Evolutionary conservation across 495 filamentous ascomycete genomes (phyloP).

Genomic region (Hypomontagnella monticulosa): DNA sequence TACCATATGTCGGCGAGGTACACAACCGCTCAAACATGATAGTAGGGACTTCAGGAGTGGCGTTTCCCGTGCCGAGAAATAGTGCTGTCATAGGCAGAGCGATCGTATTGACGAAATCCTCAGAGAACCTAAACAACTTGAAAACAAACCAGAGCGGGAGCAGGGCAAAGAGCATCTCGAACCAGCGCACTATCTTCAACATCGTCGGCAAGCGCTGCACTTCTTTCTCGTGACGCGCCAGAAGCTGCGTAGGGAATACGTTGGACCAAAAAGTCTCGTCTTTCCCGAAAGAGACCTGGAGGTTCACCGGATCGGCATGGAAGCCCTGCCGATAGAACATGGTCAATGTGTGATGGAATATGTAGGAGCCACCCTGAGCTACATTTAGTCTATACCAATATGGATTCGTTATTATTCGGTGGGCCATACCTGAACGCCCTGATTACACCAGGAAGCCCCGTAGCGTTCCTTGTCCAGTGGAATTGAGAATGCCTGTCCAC

Average conservation of each 20-base stretch:
- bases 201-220: slow-evolving; percentile 72
- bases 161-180: slow-evolving; percentile 75
- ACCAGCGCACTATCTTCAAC: slow-evolving; percentile 73
- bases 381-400: not conserved
- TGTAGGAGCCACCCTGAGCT: slow-evolving; percentile 72
- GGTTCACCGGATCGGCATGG: slow-evolving; percentile 72
- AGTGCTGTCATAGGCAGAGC: slow-evolving; percentile 77
- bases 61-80: slow-evolving; percentile 82
- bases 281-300: slow-evolving; percentile 86
- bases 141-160: slow-evolving; percentile 77
- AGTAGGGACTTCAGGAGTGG: slow-evolving; percentile 78
- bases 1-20: slow-evolving; percentile 74
- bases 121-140: slow-evolving; percentile 74
- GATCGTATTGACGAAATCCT: slow-evolving; percentile 78
- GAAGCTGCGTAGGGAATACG: slow-evolving; percentile 74
- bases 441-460: slow-evolving; percentile 81
- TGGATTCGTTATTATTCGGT: not conserved
- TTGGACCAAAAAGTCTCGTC: slow-evolving; percentile 83
- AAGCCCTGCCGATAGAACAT: slow-evolving; percentile 78
- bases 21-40: slow-evolving; percentile 81
- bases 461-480: slow-evolving; percentile 71
- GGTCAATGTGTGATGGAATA: slow-evolving; percentile 83
- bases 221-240: slow-evolving; percentile 69
- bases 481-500: slow-evolving; percentile 86
- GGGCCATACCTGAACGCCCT: slow-evolving; percentile 68